Percentiles rank a stretch among this genome's conserved stretches.
Evolutionary conservation across 352 stramenopile genomes (phyloP).

Genomic region (Globisporangium middletonii): DNA sequence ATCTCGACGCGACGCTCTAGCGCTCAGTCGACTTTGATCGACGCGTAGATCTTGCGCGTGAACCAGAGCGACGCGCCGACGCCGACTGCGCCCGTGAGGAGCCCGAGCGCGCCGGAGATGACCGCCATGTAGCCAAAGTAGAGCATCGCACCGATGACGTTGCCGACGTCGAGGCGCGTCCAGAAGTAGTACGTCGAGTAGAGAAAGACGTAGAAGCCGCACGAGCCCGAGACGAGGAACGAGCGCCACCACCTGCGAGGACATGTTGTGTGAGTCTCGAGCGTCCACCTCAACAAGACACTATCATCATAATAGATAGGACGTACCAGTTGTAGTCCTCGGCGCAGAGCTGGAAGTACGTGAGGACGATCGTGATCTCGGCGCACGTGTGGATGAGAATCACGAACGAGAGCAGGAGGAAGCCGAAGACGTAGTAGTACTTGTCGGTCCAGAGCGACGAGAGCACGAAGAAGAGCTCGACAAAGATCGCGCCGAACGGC

Average conservation of each 20-base stretch:
- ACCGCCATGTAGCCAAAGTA: slow-evolving; percentile 99
- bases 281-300: too few relatives aligned
- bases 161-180: slow-evolving; percentile 92
- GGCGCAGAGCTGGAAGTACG: slow-evolving; percentile 99
- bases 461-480: slow-evolving; percentile 99
- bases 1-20: background rate
- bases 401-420: slow-evolving; percentile 97
- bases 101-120: slow-evolving; percentile 93
- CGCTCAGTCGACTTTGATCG: slow-evolving; percentile 95
- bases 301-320: background rate
- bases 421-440: slow-evolving; percentile 99
- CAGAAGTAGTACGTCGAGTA: slow-evolving; percentile 99
- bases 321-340: slow-evolving; percentile 99
- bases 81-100: slow-evolving; percentile 96
- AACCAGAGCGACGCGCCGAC: slow-evolving; percentile 98
- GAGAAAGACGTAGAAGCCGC: slow-evolving; percentile 97
- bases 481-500: slow-evolving; percentile 99
- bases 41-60: slow-evolving; percentile 97
- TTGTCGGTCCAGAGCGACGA: slow-evolving; percentile 97
- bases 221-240: slow-evolving; percentile 96
- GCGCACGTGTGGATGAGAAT: slow-evolving; percentile 98
- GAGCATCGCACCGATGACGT: slow-evolving; percentile 87
- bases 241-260: slow-evolving; percentile 95
- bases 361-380: slow-evolving; percentile 99
- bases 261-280: background rate